Evolutionary conservation across 192 early-diverging fungal genomes (phyloP), one percentile per base, ranked within the genome.

Genomic region (Coemansia furcata): DNA sequence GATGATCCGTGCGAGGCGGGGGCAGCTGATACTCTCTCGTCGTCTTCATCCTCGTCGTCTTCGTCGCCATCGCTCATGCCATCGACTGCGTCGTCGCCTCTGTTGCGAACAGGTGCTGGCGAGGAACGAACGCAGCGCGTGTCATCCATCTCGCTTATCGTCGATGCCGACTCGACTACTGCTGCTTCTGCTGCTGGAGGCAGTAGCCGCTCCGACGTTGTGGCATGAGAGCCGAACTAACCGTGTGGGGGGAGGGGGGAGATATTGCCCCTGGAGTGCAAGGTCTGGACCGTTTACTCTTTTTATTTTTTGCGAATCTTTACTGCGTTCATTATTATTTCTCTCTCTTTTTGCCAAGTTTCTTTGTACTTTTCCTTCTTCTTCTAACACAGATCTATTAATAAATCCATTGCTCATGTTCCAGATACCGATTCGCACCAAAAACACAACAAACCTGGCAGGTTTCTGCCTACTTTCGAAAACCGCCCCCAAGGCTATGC

Each of bases 141-240:
- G 42, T 63, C 76, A 36, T 78, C 76, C 7, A 78, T 78, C 23
- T 69, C 76, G 30, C 40, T 59, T 47, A 64, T 78, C 23, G 62
- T 73, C 2, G 76, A 76, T 3, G 36, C 60, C 21, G 67, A 69
- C 15, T 7, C 54, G 2, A 47, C n/a, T 19, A 47, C 60, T 36
- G 33, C 55, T 44, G 43, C 23, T 26, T 26, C 23, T 26, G 26
- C 49, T 44, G 7, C 60, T 54, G 59, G 44, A 15, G 54, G 52
- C 19, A 19, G 46, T 9, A 43, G 36, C 8, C 58, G 58, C 17
- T 36, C 58, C 8, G 58, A 60, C 17, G 58, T 60, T 60, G 35
- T 36, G 11, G 58, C 58, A 36, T 60, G 14, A 39, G 35, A 19
- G 9, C 5, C 23, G 49, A 52, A 23, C 6, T 14, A n/a, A 47